Conservation (phyloP, 257 asterid species). For the Galeopsis tetrahit region DNA sequence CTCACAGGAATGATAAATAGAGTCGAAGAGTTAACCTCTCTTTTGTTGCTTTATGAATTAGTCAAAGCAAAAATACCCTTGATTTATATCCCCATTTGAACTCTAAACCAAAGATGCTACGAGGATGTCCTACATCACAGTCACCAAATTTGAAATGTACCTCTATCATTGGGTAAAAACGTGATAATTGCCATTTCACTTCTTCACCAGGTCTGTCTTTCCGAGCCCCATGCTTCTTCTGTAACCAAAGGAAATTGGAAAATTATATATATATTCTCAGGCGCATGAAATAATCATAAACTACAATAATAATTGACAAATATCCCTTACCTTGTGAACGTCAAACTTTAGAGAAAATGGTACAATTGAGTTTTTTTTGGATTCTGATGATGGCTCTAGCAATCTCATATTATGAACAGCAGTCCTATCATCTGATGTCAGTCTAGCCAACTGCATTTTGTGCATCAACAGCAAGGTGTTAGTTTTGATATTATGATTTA, state of each 20-base stretch:
- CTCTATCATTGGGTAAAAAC: slow-evolving; percentile 96
- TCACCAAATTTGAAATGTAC: slow-evolving; percentile 40
- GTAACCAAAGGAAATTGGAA: slow-evolving; percentile 35
- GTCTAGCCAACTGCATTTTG: slow-evolving; percentile 73
- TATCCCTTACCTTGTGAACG: slow-evolving; percentile 74
- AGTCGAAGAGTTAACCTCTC: too few species aligned
- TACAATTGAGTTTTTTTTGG: slow-evolving; percentile 70
- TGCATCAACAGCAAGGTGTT: slow-evolving; percentile 33
- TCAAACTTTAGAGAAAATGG: slow-evolving; percentile 92
- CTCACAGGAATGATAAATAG: slow-evolving; percentile 3
- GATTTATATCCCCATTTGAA: slow-evolving; percentile 25
- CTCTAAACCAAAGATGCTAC: slow-evolving; percentile 8
- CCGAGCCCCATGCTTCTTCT: slow-evolving; percentile 88
- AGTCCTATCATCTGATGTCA: slow-evolving; percentile 77
- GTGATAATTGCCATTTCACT: slow-evolving; percentile 83
- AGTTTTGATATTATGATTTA: slow-evolving; percentile 10
- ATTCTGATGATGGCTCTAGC: slow-evolving; percentile 73
- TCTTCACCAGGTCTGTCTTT: slow-evolving; percentile 90
- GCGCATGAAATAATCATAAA: slow-evolving; percentile 28
- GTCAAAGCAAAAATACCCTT: slow-evolving; percentile 8
- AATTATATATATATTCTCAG: not conserved
- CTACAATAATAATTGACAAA: slow-evolving; percentile 21
- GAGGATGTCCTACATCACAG: slow-evolving; percentile 29
- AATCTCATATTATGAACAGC: slow-evolving; percentile 96
- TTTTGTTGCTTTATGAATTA: slow-evolving; percentile 6